A percentile compares a stretch with the other conserved stretches of the same genome.
These are phyloP conservation scores for Inonotus obliquus DNA, from an alignment of 1,284 basidiomycete species.

Conservation along the genomic window DNA sequence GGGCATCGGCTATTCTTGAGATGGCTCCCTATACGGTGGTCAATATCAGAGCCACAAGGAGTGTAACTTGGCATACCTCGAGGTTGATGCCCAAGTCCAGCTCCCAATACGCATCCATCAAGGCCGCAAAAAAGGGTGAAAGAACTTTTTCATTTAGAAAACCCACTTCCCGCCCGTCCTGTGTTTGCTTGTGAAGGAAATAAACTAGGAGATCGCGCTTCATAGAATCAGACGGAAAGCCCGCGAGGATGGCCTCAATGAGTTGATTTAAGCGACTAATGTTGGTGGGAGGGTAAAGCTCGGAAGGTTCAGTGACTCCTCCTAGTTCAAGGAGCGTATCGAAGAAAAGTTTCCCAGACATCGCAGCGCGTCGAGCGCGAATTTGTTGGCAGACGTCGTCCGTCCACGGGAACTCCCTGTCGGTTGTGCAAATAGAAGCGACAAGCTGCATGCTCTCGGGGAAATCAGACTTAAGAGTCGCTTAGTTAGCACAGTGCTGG, in stretches of 20 bases:
- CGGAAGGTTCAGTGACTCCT: conserved; percentile 49
- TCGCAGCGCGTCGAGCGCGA: conserved; percentile 51
- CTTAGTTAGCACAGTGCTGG: neutral
- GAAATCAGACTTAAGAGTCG: neutral
- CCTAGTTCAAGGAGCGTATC: conserved; percentile 67
- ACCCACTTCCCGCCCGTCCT: conserved; percentile 53
- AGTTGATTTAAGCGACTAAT: conserved; percentile 46
- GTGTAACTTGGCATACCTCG: conserved; percentile 34
- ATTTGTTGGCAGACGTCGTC: conserved; percentile 46
- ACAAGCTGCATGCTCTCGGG: conserved; percentile 4
- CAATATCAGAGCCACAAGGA: neutral
- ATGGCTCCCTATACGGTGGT: conserved; percentile 41
- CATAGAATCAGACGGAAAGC: conserved; percentile 56
- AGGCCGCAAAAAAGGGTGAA: conserved; percentile 63
- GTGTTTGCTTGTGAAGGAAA: conserved; percentile 70
- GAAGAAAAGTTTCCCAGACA: conserved; percentile 64
- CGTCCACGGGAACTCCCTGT: conserved; percentile 36
- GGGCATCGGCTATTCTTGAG: conserved; percentile 64
- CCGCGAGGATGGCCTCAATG: conserved; percentile 53
- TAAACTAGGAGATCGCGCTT: conserved; percentile 77
- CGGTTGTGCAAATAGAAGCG: conserved; percentile 20
- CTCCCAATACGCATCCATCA: conserved; percentile 77
- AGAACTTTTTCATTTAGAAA: conserved; percentile 56
- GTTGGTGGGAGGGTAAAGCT: conserved; percentile 65
- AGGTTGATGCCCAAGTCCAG: conserved; percentile 64